Conservation (phyloP, 352 stramenopile species). For the Pythium aristosporum region DNA sequence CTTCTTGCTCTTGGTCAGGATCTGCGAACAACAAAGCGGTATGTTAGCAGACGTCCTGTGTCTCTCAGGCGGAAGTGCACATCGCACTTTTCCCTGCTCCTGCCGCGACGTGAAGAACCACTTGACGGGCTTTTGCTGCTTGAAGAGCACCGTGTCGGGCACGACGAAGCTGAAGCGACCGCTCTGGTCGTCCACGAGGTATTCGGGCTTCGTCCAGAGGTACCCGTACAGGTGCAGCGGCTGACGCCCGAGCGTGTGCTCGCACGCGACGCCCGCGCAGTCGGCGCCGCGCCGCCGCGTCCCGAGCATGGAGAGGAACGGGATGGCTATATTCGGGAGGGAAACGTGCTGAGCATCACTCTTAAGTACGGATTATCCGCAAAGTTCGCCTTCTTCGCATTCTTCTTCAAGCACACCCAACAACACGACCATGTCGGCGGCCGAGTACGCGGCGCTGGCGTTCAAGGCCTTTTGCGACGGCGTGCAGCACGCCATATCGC, state of each 20-base stretch:
- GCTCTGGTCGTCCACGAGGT: slow-evolving; percentile 20
- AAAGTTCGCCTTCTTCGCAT: not conserved
- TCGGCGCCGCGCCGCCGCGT: slow-evolving; percentile 21
- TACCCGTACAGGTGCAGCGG: slow-evolving; percentile 64
- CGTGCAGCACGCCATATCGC: slow-evolving; percentile 83
- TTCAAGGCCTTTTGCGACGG: slow-evolving; percentile 85
- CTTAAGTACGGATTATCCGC: slow-evolving; percentile 1
- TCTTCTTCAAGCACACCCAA: slow-evolving; percentile 15
- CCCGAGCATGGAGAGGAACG: not conserved
- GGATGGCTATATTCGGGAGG: not conserved
- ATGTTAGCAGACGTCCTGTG: not conserved
- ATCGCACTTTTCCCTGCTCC: slow-evolving; percentile 55
- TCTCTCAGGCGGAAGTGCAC: not conserved
- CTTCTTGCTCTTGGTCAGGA: slow-evolving; percentile 65
- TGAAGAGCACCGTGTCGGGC: slow-evolving; percentile 72
- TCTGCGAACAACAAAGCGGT: slow-evolving; percentile 28
- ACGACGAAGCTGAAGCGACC: slow-evolving; percentile 47
- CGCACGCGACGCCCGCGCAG: slow-evolving; percentile 62
- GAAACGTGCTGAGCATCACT: slow-evolving; percentile 5
- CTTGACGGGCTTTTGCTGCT: slow-evolving; percentile 60
- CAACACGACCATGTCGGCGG: slow-evolving; percentile 18
- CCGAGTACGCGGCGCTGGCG: slow-evolving; percentile 51
- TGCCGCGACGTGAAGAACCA: slow-evolving; percentile 79
- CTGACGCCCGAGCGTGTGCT: slow-evolving; percentile 60
- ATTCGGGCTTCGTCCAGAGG: slow-evolving; percentile 48